A percentile compares a stretch with the other conserved stretches of the same genome.
phyloP scores from a whole-genome alignment of 1,284 basidiomycete species.

The Trametes hirsuta region DNA sequence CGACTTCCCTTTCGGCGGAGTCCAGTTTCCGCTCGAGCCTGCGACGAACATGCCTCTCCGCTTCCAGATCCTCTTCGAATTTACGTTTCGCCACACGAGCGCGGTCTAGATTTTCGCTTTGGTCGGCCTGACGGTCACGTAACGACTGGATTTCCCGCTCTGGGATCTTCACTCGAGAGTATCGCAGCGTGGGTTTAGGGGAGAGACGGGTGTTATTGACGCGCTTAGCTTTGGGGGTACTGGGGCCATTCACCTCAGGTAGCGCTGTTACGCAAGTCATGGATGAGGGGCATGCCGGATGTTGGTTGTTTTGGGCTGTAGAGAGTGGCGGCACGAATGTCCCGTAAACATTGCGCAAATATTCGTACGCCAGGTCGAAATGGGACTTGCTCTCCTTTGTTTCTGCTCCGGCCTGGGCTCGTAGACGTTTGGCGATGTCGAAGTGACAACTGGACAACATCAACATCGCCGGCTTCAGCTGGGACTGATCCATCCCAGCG shows the following conservation, averaged over 20 bases:
- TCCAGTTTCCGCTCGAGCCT: slow-evolving; percentile 45
- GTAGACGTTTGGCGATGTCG: slow-evolving; percentile 42
- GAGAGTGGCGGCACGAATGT: slow-evolving; percentile 15
- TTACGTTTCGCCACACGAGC: slow-evolving; percentile 48
- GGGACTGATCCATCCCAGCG: slow-evolving; percentile 39
- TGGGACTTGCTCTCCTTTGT: slow-evolving; percentile 37
- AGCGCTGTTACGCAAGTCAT: too few species aligned
- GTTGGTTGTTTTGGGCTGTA: background rate
- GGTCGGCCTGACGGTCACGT: slow-evolving; percentile 40
- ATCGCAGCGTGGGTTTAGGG: background rate
- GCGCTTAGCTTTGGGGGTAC: background rate
- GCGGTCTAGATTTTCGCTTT: slow-evolving; percentile 35
- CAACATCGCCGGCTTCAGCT: slow-evolving; percentile 53
- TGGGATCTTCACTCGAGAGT: slow-evolving; percentile 28
- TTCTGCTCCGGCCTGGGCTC: slow-evolving; percentile 20
- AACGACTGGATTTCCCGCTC: slow-evolving; percentile 47
- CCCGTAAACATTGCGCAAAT: slow-evolving; percentile 58
- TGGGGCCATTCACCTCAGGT: too few species aligned
- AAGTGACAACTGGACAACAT: slow-evolving; percentile 57
- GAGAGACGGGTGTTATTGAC: background rate
- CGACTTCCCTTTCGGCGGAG: slow-evolving; percentile 39
- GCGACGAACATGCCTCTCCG: slow-evolving; percentile 47
- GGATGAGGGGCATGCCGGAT: background rate
- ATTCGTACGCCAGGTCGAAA: slow-evolving; percentile 43
- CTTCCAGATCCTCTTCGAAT: slow-evolving; percentile 46